These are phyloP conservation scores for Ophiostoma sp. DNA, from an alignment of 2,329 filamentous ascomycete genomes.

Conservation along the genomic window DNA sequence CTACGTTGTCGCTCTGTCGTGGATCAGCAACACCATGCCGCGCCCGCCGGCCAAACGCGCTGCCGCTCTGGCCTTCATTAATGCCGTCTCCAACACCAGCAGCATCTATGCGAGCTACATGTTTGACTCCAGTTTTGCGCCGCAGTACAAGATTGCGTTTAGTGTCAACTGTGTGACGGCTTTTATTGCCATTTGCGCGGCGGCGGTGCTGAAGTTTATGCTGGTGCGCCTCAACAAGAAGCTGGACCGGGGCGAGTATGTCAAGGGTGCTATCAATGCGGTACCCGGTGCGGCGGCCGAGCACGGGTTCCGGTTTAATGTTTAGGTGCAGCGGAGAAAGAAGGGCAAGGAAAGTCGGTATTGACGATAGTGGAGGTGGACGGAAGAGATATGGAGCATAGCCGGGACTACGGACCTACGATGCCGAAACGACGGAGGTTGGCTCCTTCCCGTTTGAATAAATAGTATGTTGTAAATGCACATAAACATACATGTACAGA, in stretches of 20 bases:
- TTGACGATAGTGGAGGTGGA: no score
- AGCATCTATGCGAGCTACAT: constrained; percentile 64
- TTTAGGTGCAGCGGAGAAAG: no score
- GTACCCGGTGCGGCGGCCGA: constrained; percentile 56
- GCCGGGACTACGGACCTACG: background rate
- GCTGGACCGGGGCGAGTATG: constrained; percentile 62
- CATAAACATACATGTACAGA: no score
- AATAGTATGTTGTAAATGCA: background rate
- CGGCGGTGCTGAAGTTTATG: constrained; percentile 62
- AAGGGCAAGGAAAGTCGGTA: no score
- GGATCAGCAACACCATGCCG: constrained; percentile 75
- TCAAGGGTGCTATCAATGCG: constrained; percentile 57
- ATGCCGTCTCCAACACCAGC: constrained; percentile 67
- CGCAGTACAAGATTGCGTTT: constrained; percentile 59
- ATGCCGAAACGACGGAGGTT: background rate
- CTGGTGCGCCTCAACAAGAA: constrained; percentile 68
- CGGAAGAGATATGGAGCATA: background rate
- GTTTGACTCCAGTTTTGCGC: constrained; percentile 45
- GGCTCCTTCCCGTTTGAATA: constrained; percentile 9
- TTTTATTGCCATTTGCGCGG: constrained; percentile 63
- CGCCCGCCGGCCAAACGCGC: constrained; percentile 72
- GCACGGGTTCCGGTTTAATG: constrained; percentile 66
- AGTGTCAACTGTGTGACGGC: constrained; percentile 67
- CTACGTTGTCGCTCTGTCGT: constrained; percentile 68
- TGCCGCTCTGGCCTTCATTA: constrained; percentile 72